A percentile compares a stretch with the other conserved stretches of the same genome.
Conservation (phyloP, 352 stramenopile genomes). For the Phytophthora litchii region DNA sequence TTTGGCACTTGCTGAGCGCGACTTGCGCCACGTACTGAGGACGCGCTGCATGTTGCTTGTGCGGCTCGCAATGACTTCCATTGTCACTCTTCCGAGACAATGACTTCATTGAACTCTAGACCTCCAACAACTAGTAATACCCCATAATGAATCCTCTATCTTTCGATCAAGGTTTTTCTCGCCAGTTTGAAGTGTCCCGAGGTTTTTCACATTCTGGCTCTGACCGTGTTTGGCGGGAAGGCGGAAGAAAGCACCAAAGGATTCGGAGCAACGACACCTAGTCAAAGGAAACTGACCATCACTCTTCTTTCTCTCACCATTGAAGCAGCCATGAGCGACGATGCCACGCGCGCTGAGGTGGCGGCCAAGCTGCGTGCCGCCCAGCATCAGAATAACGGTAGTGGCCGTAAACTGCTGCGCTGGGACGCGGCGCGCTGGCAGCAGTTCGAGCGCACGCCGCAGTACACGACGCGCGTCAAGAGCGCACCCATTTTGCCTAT, state of each 20-base stretch:
- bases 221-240: constrained; percentile 1
- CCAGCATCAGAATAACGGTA: constrained; percentile 19
- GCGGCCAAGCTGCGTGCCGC: constrained; percentile 46
- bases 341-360: constrained; percentile 37
- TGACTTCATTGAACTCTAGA: background rate
- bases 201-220: constrained; percentile 17
- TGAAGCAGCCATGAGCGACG: constrained; percentile 35
- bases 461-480: constrained; percentile 55
- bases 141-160: background rate
- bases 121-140: too few relatives aligned
- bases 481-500: constrained; percentile 75
- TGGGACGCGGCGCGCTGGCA: constrained; percentile 68
- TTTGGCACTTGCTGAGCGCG: constrained; percentile 41
- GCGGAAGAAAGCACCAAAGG: constrained; percentile 6
- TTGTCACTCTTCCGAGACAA: background rate
- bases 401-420: constrained; percentile 72
- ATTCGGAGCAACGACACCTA: constrained; percentile 12
- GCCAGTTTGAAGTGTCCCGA: constrained; percentile 1
- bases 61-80: background rate
- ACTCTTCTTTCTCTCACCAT: constrained; percentile 24
- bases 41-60: constrained; percentile 29
- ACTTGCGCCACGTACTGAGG: constrained; percentile 47
- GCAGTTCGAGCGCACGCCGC: constrained; percentile 62
- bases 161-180: constrained; percentile 9
- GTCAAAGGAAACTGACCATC: constrained; percentile 28